Conservation (phyloP, 352 stramenopile genomes). For the Pythium monospermum region DNA sequence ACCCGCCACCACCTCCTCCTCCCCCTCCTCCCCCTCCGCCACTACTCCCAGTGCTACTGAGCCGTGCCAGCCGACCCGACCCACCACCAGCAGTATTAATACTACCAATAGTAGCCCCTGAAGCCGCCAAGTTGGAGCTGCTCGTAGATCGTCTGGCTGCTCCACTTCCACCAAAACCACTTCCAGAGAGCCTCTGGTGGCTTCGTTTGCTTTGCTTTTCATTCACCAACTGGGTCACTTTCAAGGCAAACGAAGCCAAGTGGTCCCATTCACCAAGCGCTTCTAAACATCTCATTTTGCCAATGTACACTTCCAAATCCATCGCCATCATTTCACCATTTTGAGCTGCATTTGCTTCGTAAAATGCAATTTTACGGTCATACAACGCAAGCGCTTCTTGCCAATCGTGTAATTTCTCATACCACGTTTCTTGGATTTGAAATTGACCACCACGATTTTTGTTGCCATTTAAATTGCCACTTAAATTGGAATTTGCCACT, state of each 20-base stretch:
- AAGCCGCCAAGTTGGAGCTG: background rate
- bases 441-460: no score
- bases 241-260: background rate
- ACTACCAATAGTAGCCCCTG: no score
- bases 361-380: conserved; percentile 67
- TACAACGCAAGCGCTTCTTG: conserved; percentile 95
- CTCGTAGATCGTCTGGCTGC: conserved; percentile 8
- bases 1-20: no score
- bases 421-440: conserved; percentile 94
- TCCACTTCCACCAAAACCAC: conserved; percentile 12
- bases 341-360: conserved; percentile 85
- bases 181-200: no score
- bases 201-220: conserved; percentile 90
- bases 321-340: conserved; percentile 13
- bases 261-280: conserved; percentile 93
- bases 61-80: background rate
- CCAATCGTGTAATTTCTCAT: conserved; percentile 98
- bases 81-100: background rate
- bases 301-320: conserved; percentile 90
- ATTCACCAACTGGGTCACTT: conserved; percentile 54
- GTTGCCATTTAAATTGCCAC: no score
- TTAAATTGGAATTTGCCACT: no score
- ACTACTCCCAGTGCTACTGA: conserved; percentile 4
- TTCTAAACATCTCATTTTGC: conserved; percentile 98
- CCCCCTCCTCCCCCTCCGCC: no score